Evolutionary conservation across 2,329 filamentous ascomycete species (phyloP).

Genomic region (Bipolaris zeicola): DNA sequence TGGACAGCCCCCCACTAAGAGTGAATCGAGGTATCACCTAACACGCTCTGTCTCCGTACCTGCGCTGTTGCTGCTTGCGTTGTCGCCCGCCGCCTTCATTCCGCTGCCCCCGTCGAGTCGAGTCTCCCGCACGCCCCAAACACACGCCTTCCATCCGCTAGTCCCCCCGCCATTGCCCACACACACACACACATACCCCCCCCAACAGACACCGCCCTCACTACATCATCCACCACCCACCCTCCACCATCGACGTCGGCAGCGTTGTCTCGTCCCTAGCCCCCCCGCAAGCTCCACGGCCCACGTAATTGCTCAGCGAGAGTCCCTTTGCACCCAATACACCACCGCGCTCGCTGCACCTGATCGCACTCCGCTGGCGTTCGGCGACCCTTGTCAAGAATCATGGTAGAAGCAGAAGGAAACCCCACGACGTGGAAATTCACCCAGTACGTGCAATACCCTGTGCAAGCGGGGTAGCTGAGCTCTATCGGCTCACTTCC

Average conservation of each 20-base stretch:
- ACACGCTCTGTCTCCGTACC: constrained; percentile 31
- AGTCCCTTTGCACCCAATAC: constrained; percentile 7
- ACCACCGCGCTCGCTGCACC: constrained; percentile 20
- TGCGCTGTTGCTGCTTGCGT: constrained; percentile 33
- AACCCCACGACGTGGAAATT: constrained; percentile 99
- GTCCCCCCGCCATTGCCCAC: constrained; percentile 27
- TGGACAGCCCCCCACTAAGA: constrained; percentile 15
- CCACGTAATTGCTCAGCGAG: constrained; percentile 12
- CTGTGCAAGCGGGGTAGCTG: not conserved
- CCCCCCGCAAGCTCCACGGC: constrained; percentile 20
- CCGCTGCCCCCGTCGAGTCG: constrained; percentile 22
- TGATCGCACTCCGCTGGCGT: constrained; percentile 17
- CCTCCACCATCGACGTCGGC: constrained; percentile 38
- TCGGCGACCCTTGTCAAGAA: constrained; percentile 45
- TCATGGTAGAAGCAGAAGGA: constrained; percentile 96
- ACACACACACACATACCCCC: constrained; percentile 9
- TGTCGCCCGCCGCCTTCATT: constrained; percentile 26
- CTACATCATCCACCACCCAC: constrained; percentile 36
- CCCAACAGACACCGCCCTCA: constrained; percentile 30
- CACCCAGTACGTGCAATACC: constrained; percentile 78
- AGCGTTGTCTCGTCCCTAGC: constrained; percentile 29
- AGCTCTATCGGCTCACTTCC: not conserved
- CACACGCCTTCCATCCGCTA: constrained; percentile 15
- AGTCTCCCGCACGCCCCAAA: constrained; percentile 14
- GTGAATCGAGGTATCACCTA: constrained; percentile 28